Conservation (phyloP, 352 stramenopile genomes). For the Phytophthora europaea region DNA sequence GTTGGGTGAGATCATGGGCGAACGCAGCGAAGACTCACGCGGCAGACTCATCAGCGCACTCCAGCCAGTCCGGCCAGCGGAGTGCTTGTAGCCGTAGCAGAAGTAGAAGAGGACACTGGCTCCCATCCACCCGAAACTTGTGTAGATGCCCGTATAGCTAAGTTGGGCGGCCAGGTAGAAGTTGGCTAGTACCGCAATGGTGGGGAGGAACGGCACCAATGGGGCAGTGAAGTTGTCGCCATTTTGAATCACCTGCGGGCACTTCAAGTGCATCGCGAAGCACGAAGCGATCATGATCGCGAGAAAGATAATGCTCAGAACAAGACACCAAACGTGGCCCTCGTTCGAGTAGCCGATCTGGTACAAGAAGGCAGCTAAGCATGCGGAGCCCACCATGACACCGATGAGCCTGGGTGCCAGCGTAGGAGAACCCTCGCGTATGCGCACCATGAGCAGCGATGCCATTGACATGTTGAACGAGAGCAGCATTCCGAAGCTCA, state of each 20-base stretch:
- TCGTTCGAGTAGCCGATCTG: conserved; percentile 59
- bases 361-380: conserved; percentile 66
- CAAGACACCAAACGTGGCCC: conserved; percentile 39
- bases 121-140: conserved; percentile 62
- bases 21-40: conserved; percentile 53
- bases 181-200: conserved; percentile 60
- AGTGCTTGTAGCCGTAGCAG: conserved; percentile 76
- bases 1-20: conserved; percentile 65
- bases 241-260: conserved; percentile 59
- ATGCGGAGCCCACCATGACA: conserved; percentile 46
- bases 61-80: conserved; percentile 70
- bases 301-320: conserved; percentile 61
- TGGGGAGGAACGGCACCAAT: conserved; percentile 73
- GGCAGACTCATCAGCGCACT: conserved; percentile 63
- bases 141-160: conserved; percentile 53
- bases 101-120: conserved; percentile 78
- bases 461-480: conserved; percentile 90
- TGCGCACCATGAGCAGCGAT: conserved; percentile 78
- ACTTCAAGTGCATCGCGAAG: conserved; percentile 62
- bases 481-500: conserved; percentile 89
- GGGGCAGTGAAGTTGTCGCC: conserved; percentile 68
- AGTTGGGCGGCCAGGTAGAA: conserved; percentile 80
- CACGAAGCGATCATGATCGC: conserved; percentile 39
- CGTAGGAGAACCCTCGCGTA: conserved; percentile 56
- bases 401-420: conserved; percentile 49